Evolutionary conservation across 768 basidiomycete genomes (phyloP).

Genomic region (Boletus subparvulus): DNA sequence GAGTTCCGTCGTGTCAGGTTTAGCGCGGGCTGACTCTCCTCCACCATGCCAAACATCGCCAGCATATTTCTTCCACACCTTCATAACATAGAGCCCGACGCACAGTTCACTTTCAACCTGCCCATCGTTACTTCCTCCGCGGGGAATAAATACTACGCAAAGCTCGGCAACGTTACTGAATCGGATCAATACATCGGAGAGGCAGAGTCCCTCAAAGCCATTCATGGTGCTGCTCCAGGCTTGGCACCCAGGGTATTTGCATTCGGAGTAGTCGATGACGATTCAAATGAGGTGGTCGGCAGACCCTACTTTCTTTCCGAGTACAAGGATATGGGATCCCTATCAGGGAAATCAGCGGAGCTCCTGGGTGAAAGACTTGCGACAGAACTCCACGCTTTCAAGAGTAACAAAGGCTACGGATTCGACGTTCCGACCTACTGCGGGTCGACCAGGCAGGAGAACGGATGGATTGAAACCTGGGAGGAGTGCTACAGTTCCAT

Average conservation of each 20-base stretch:
- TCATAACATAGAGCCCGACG: constrained; percentile 48
- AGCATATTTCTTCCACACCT: constrained; percentile 44
- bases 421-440: constrained; percentile 77
- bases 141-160: constrained; percentile 61
- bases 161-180: constrained; percentile 52
- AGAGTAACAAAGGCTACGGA: constrained; percentile 60
- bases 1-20: not conserved
- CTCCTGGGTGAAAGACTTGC: constrained; percentile 62
- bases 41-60: constrained; percentile 19
- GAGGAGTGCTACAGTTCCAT: constrained; percentile 63
- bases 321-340: constrained; percentile 57
- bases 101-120: constrained; percentile 44
- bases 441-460: constrained; percentile 65
- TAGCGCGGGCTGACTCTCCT: not conserved
- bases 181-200: constrained; percentile 69
- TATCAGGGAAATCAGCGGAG: constrained; percentile 47
- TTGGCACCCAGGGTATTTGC: constrained; percentile 59
- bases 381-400: constrained; percentile 58
- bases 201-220: constrained; percentile 63
- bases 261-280: constrained; percentile 38
- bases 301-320: constrained; percentile 71
- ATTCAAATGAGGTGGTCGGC: constrained; percentile 33
- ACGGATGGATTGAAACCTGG: constrained; percentile 76
- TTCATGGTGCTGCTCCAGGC: constrained; percentile 63
- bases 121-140: constrained; percentile 56